Conservation (phyloP, 2,329 filamentous ascomycete genomes). For the Coccinonectria pachysandricola region DNA sequence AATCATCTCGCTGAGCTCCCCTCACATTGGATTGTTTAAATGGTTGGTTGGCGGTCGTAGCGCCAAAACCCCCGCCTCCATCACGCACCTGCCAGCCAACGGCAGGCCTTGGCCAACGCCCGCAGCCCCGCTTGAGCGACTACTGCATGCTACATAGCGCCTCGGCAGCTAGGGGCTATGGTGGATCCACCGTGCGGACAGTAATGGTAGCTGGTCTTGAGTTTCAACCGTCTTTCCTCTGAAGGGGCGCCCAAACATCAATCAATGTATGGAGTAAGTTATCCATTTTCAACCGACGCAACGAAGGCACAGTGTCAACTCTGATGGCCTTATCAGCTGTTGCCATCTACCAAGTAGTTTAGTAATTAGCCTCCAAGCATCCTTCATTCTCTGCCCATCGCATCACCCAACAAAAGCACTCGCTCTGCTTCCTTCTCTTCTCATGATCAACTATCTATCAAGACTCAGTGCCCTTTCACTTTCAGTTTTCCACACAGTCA, state of each 20-base stretch:
- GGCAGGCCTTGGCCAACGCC: slow-evolving; percentile 3
- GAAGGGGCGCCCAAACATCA: too few species aligned
- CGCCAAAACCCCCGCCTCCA: slow-evolving; percentile 12
- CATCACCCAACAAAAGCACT: too few species aligned
- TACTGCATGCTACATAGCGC: slow-evolving; percentile 11
- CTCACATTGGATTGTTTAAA: slow-evolving; percentile 4
- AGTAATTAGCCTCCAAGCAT: background rate
- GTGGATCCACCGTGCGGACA: too few species aligned
- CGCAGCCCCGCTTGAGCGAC: slow-evolving; percentile 4
- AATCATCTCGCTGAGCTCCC: slow-evolving; percentile 1
- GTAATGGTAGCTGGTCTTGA: too few species aligned
- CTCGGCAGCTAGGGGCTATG: slow-evolving; percentile 5
- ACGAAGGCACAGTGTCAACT: background rate
- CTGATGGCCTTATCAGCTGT: too few species aligned
- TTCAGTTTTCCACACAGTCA: too few species aligned
- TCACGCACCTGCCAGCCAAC: slow-evolving; percentile 10
- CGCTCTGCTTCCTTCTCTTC: too few species aligned
- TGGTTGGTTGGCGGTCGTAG: slow-evolving; percentile 9
- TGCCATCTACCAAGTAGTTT: background rate
- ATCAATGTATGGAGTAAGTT: too few species aligned
- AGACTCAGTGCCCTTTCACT: too few species aligned
- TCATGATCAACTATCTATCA: too few species aligned
- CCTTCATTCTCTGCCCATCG: background rate
- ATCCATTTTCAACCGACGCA: background rate
- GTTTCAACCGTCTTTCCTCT: too few species aligned